Conservation (phyloP, 345 rosid species). For the Citrus trifoliata region DNA sequence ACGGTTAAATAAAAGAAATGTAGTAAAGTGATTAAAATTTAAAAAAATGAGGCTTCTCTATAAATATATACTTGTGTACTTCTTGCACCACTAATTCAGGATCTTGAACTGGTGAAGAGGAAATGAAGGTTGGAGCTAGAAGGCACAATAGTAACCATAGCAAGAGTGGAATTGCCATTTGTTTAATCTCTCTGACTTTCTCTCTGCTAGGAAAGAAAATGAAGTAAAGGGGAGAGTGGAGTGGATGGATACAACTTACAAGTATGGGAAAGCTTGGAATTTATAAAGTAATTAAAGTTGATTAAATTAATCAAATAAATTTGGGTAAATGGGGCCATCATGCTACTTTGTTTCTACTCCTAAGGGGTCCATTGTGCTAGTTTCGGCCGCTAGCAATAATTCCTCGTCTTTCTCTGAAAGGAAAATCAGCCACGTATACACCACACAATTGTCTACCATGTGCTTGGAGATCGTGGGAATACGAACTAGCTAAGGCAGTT, state of each 20-base stretch:
- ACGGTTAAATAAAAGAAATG: background rate
- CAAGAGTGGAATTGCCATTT: conserved; percentile 14
- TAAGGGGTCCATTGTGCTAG: conserved; percentile 5
- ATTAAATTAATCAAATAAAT: background rate
- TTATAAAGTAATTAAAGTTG: conserved; percentile 10
- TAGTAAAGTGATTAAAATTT: background rate
- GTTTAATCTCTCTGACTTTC: background rate
- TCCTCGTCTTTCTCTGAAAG: background rate
- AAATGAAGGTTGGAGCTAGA: conserved; percentile 31
- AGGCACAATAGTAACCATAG: conserved; percentile 7
- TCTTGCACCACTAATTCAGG: conserved; percentile 52
- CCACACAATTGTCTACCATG: background rate
- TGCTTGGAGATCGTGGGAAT: background rate
- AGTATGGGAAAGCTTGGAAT: background rate
- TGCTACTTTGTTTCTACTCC: background rate
- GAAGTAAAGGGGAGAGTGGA: background rate
- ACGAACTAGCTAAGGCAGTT: background rate
- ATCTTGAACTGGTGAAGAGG: conserved; percentile 44
- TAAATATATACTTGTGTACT: conserved; percentile 34
- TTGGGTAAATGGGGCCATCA: background rate
- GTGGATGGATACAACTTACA: background rate
- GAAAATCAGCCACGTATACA: background rate
- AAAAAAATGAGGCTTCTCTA: background rate
- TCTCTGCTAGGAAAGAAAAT: background rate
- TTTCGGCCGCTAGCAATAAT: background rate